Evolutionary conservation across 1,139 yeast species (phyloP), one percentile per base, ranked within the genome.

Genomic region (Protomyces gravidus): DNA sequence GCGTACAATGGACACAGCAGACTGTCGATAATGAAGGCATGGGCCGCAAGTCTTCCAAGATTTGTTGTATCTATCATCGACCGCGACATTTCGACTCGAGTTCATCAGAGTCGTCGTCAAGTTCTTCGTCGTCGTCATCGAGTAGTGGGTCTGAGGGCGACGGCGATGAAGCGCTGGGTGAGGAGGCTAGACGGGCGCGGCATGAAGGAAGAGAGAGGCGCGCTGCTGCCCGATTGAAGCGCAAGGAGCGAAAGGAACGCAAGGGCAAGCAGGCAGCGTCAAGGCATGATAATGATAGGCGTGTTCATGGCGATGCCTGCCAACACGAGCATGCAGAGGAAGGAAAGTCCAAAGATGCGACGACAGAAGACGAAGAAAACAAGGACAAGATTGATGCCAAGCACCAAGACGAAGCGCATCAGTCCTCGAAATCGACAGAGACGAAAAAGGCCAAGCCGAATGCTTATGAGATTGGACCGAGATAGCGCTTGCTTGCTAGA

Each of bases 61-160:
- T 61, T 15, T 61, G 63, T 56, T 61, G 63, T 49, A 61, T 61
- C 30, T 61, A 53, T 36, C 63, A 61, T 50, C 62, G 61, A 26
- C 60, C 59, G 28, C 49, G 53, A 36, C 42, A 40, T 17, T 61
- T 55, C 32, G 63, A 59, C 40, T 36, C 42, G 5, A 15, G 21
- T 13, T 63, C 62, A 21, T 59, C 52, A 27, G 56, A 47, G 19
- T 39, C 55, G 11, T 42, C 51, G 15, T 59, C 62, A n/a, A 61
- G 42, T 15, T 28, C 32, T 1, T n/a, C 42, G 5, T 36, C 42
- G 7, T 19, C 21, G 21, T 9, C 23, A 15, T 36, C 42, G 19
- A n/a, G 21, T 17, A 23, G 17, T 36, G 23, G 2, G 19, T 30
- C 36, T 13, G 42, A 36, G n/a, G 40, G 7, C 6, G 42, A 11